Evolutionary conservation across 1,139 yeast genomes (phyloP), one percentile per base, ranked within the genome.

Genomic region (Yarrowia galli): DNA sequence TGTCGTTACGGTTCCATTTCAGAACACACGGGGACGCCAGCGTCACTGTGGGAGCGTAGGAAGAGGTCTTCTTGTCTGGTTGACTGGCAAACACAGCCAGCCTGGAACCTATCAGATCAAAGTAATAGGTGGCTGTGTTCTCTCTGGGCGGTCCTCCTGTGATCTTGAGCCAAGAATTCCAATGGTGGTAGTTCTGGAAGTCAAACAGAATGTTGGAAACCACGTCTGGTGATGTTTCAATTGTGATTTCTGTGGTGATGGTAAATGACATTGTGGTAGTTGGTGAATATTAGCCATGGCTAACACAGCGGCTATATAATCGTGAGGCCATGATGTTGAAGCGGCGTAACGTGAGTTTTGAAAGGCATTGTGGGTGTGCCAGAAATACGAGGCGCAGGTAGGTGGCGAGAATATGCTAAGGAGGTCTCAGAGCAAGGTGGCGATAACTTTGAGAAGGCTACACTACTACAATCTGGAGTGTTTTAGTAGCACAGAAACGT

Each of bases 301-400:
- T 22, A 2, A 15, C 25, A 5, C 18, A 15, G 15, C 28, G 12
- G 10, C 2, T 23, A 22, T 45, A 22, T 23, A 45, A 16, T 5
- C 40, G 8, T 16, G n/a, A 15, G 22, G 15, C 4, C 28, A 7
- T 25, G 20, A 25, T 23, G 15, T 13, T 35, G 25, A 51, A 51
- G 58, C 58, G 58, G 58, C 58, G 40, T 35, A 51, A 32, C 40
- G 40, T 32, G 40, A 32, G 40, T 48, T 48, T 28, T 10, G 23
- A 16, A 6, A 18, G 35, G 16, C 16, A 15, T 15, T 16, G 25
- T 32, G 18, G 18, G n/a, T 45, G 32, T 28, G 9, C 32, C 8
- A 45, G 32, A 45, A 15, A n/a, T n/a, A n/a, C n/a, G 35, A 46
- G 35, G 32, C 35, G 51, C 51, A 46, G 40, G 15, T 35, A 23